Evolutionary conservation across 192 early-diverging fungal species (phyloP), one percentile per base, ranked within the genome.

Genomic region (Obelidium mucronatum): DNA sequence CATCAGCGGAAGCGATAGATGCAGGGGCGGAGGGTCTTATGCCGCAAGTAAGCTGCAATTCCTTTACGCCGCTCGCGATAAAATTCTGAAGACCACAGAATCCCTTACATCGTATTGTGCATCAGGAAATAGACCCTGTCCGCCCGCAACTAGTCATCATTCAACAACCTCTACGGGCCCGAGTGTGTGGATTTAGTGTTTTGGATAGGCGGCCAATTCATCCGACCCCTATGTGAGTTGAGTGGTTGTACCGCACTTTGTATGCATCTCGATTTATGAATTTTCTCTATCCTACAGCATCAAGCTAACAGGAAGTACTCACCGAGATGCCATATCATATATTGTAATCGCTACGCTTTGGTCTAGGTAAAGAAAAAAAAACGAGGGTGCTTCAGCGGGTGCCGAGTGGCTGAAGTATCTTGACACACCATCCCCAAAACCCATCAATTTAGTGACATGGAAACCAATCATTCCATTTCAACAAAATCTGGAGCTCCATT

Each of bases 101-200:
- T n/a, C n/a, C n/a, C n/a, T n/a, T n/a, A n/a, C n/a, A n/a, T n/a
- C n/a, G n/a, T n/a, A n/a, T n/a, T n/a, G n/a, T n/a, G n/a, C n/a
- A n/a, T n/a, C n/a, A n/a, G n/a, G n/a, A n/a, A n/a, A n/a, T n/a
- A n/a, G n/a, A n/a, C n/a, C n/a, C n/a, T n/a, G n/a, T n/a, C n/a
- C n/a, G n/a, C n/a, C n/a, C n/a, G n/a, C 11, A 72, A 48, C 59
- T 85, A 11, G 58, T 76, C 11, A 54, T 86, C 37, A 36, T 78
- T 3, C 84, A 86, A 60, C 81, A 83, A 40, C 82, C 84, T 2
- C 39, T 55, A 22, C 61, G 81, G 22, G 79, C 81, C 5, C 68
- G 84, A 2, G 81, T 86, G 68, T 85, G 85, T 54, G 84, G 84
- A 1, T 86, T 86, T 55, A 40, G 70, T 19, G 78, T 39, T 17